phyloP scores from a whole-genome alignment of 2,329 filamentous ascomycete genomes.

The Fusarium gaditjirri region DNA sequence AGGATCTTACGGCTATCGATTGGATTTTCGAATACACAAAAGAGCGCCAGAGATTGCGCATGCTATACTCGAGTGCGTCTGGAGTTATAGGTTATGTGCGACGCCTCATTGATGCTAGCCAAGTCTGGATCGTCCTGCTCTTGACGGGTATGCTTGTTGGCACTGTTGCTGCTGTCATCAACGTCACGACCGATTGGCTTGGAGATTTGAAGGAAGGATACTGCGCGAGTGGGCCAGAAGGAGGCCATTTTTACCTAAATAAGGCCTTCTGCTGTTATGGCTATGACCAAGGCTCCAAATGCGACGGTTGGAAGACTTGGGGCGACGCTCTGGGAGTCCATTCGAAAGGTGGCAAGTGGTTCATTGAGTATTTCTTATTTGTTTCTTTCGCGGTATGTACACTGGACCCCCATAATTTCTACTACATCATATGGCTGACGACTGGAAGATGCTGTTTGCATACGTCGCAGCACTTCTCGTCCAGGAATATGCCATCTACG shows the following conservation, averaged over 20 bases:
- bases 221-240: constrained; percentile 78
- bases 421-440: constrained; percentile 28
- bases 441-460: constrained; percentile 76
- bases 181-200: constrained; percentile 92
- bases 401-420: not conserved
- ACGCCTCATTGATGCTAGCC: constrained; percentile 82
- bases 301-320: constrained; percentile 90
- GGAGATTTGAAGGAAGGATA: constrained; percentile 92
- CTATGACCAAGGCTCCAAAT: constrained; percentile 84
- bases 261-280: constrained; percentile 94
- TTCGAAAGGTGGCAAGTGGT: constrained; percentile 76
- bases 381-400: constrained; percentile 78
- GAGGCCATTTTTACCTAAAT: constrained; percentile 90
- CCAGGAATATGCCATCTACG: constrained; percentile 84
- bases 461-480: constrained; percentile 82
- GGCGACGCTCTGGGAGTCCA: constrained; percentile 75
- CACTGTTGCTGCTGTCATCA: constrained; percentile 85
- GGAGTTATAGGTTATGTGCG: constrained; percentile 79
- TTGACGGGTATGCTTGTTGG: constrained; percentile 87
- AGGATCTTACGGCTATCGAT: constrained; percentile 96
- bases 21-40: constrained; percentile 99
- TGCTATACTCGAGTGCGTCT: constrained; percentile 74
- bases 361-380: constrained; percentile 90
- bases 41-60: constrained; percentile 87
- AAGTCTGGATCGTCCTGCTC: constrained; percentile 91